Evolutionary conservation across 1,139 yeast species (phyloP), one percentile per base, ranked within the genome.

Genomic region (Hansenula lynferdii): DNA sequence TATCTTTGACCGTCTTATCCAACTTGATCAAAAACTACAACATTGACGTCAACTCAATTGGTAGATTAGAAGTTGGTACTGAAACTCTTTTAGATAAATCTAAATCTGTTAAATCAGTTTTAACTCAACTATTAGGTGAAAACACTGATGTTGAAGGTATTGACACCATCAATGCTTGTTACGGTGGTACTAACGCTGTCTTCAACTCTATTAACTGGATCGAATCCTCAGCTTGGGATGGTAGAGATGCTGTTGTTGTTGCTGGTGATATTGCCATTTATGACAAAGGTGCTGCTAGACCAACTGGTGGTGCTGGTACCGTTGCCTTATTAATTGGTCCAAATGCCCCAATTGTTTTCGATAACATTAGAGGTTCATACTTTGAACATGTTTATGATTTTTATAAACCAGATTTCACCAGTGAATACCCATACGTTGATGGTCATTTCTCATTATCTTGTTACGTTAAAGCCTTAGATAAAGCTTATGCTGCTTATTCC

Each of bases 251-350:
- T 44, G 79, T 92, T 56, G 99, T 90, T 42, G 96, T 90, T 30
- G 82, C 94, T 59, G 97, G 97, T 64, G 99, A 94, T 65, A 92
- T 94, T 62, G 98, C 98, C 60, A 84, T 94, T 54, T 94, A 94
- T 67, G 89, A 92, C 54, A 78, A 90, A 69, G 98, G 98, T 62
- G 84, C 95, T 36, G 99, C 99, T 41, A 83, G 99, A 72, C 98
- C 99, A 57, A 92, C 98, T 43, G 99, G 99, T 62, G 99, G 99
- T 68, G 97, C 95, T 43, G 99, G 99, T 58, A 77, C 95, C 40
- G 95, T 92, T 44, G 99, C 99, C 37, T 58, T 94, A 61, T 79
- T 85, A 63, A 85, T 94, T 58, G 99, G 99, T 39, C 96, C 97
- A 40, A 96, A 94, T 60, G 97, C 98, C 32, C 98, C 98, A 51